Evolutionary conservation across 2,329 filamentous ascomycete species (phyloP), one percentile per base, ranked within the genome.

Genomic region (Geosmithia flava): DNA sequence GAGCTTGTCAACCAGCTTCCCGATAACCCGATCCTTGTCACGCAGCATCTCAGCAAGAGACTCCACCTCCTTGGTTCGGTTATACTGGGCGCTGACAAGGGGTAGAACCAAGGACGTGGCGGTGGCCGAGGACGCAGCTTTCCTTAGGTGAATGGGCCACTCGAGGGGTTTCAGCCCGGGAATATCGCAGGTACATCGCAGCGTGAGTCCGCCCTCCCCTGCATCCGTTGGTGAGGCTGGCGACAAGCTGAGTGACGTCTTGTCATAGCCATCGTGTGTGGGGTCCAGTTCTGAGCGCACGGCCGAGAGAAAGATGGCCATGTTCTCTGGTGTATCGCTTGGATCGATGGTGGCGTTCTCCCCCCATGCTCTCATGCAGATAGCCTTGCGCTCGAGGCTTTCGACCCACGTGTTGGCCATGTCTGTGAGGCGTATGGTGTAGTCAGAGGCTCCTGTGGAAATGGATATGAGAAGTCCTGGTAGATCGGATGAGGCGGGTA

Each of bases 341-440:
- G 86, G 81, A 58, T 91, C 85, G 51, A 91, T 88, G 51, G 76
- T 81, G 16, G 82, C 85, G 55, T 80, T 74, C 54, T 82, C 73
- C 20, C 74, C 65, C 49, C 77, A 69, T 29, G 79, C 83, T 50
- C 83, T 76, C 50, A 71, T 66, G 48, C 81, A 72, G 49, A 91
- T 83, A 11, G 68, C 71, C n/a, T 68, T 70, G 20, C 78, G 69
- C 49, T 80, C 74, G 20, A 89, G 65, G 8, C 62, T 70, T 63
- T 90, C 85, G 23, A 68, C 65, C 86, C 86, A 93, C n/a, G 89
- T 68, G 53, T 81, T 76, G 58, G 76, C 80, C 50, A 89, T 70
- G 59, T 91, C 86, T 2, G 84, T 87, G 40, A 91, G 59, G 50
- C 78, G 72, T 27, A 90, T 60, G 2, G 67, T 72, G 65, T 90